Conservation (phyloP, 192 early-diverging fungal genomes). For the Phlyctochytrium planicorne region DNA sequence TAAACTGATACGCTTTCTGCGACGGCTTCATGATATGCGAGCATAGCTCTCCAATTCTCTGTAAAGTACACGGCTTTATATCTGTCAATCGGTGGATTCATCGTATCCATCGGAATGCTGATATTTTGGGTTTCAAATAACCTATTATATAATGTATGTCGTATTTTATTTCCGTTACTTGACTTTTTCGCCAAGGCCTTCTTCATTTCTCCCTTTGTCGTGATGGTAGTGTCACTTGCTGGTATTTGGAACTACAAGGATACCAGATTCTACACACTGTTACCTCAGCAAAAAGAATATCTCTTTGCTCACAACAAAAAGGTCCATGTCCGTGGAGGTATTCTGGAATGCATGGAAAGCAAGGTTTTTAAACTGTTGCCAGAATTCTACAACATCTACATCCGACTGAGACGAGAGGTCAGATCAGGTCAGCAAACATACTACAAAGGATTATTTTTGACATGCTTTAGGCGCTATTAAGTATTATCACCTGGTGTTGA, state of each 20-base stretch:
- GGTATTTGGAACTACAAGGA: conserved; percentile 34
- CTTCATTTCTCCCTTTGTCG: conserved; percentile 22
- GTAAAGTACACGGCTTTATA: conserved; percentile 24
- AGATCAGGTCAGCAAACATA: conserved; percentile 14
- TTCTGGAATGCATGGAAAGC: no score
- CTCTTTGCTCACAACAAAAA: conserved; percentile 22
- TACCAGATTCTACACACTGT: conserved; percentile 23
- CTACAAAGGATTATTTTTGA: not conserved
- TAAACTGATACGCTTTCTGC: not conserved
- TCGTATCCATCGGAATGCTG: conserved; percentile 20
- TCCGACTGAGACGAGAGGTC: conserved; percentile 25
- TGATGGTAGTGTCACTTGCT: conserved; percentile 20
- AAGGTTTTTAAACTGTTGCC: not conserved
- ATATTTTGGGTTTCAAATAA: conserved; percentile 20
- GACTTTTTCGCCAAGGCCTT: conserved; percentile 22
- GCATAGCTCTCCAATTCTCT: conserved; percentile 27
- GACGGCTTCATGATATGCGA: not conserved
- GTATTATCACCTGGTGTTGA: conserved; percentile 27
- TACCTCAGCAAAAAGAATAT: conserved; percentile 21
- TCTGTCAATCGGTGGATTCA: conserved; percentile 15
- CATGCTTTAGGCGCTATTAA: conserved; percentile 5
- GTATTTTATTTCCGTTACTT: not conserved
- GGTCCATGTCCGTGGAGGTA: conserved; percentile 17
- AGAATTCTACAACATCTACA: conserved; percentile 33
- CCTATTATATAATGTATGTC: conserved; percentile 20